These are phyloP conservation scores for Terana coerulea DNA, from an alignment of 768 basidiomycete genomes.

Conservation along the genomic window DNA sequence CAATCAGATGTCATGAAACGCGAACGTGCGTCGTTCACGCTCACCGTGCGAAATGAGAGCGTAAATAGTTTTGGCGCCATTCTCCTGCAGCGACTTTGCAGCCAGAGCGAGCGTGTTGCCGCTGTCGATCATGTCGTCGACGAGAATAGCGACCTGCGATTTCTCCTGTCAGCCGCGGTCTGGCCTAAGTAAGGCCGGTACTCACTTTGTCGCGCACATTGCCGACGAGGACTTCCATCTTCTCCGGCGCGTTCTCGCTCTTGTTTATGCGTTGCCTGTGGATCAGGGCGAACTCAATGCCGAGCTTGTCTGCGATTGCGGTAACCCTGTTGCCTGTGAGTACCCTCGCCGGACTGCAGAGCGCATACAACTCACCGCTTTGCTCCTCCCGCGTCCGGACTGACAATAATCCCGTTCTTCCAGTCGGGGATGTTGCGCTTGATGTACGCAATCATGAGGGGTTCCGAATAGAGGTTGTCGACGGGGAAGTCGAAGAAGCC, in stretches of 20 bases:
- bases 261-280: slow-evolving; percentile 84
- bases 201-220: slow-evolving; percentile 84
- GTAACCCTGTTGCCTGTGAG: slow-evolving; percentile 68
- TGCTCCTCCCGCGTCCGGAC: slow-evolving; percentile 97
- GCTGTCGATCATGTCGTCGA: slow-evolving; percentile 99
- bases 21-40: slow-evolving; percentile 23
- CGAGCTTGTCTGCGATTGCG: slow-evolving; percentile 92
- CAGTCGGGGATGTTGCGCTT: slow-evolving; percentile 83
- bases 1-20: slow-evolving; percentile 13
- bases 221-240: slow-evolving; percentile 93
- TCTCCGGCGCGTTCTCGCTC: slow-evolving; percentile 59
- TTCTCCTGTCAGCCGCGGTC: background rate
- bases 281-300: slow-evolving; percentile 93
- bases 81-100: slow-evolving; percentile 79
- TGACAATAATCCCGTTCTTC: slow-evolving; percentile 86
- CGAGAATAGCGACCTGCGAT: slow-evolving; percentile 79
- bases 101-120: slow-evolving; percentile 87
- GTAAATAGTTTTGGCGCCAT: slow-evolving; percentile 83
- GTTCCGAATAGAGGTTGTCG: slow-evolving; percentile 96
- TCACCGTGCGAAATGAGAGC: slow-evolving; percentile 91
- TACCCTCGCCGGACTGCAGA: background rate
- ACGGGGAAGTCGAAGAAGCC: slow-evolving; percentile 99
- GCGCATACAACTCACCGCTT: slow-evolving; percentile 68
- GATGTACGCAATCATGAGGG: slow-evolving; percentile 92
- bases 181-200: background rate